Base-by-base conservation (phyloP, 164 flowering plant genomes). In the Liriodendron chinense region DNA sequence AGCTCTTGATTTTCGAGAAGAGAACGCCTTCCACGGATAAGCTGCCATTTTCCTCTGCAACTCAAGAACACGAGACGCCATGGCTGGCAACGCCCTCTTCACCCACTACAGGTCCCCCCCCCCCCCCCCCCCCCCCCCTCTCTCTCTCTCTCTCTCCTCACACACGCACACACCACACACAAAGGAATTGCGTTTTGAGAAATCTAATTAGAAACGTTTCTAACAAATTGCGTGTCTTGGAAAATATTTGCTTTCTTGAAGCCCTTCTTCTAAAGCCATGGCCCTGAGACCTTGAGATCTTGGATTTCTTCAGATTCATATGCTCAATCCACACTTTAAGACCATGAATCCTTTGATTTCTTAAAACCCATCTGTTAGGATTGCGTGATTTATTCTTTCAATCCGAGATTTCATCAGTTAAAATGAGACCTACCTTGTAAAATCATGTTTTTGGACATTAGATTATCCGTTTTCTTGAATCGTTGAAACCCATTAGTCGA, bases 71-170 rank as follows among this genome's bases (percentile, higher is more conserved):
- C 84, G 89, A 90, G 97, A 85, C 91, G 94, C 85, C 97, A 96
- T 85, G 99, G 99, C 70, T 96, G 96, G 98, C 94, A 96, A 78
- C 92, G 59, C 86, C 68, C 98, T 97, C 74, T 88, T 96, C 56
- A 97, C 94, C 73, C 91, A 94, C 62, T 79, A 92, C 61, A 97
- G 94, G 98, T 97, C 92, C n/a, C 24, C 1, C 20, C 10, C 69
- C 18, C 24, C 49, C 18, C 53, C 59, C 9, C 62, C 9, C 53
- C 49, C 12, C 3, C 26, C 16, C 28, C 23, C 13, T 66, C 47
- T 26, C 18, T 24, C 69, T 53, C 69, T 13, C 21, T 62, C 26
- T 47, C 49, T 23, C 9, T 47, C 20, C n/a, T n/a, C n/a, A n/a
- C n/a, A n/a, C n/a, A n/a, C n/a, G n/a, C n/a, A n/a, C n/a, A n/a